A percentile compares a stretch with the other conserved stretches of the same genome.
phyloP scores from a whole-genome alignment of 2,329 filamentous ascomycete genomes.

The Colletotrichum tanaceti region DNA sequence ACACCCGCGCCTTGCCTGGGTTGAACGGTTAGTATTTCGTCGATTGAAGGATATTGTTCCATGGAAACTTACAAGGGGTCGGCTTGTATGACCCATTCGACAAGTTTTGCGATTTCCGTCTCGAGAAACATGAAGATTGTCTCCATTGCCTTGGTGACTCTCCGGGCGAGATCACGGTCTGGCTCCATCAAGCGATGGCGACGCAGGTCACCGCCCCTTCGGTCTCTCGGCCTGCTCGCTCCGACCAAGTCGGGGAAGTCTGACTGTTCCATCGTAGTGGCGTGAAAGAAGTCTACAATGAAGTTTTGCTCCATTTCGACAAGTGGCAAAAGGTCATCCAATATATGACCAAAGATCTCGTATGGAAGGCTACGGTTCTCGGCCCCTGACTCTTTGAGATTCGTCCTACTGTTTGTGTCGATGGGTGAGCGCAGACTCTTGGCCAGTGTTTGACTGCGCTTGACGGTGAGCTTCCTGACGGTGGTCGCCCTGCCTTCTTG shows the following conservation, averaged over 20 bases:
- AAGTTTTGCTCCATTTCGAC: conserved; percentile 97
- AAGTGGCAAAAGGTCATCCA: conserved; percentile 85
- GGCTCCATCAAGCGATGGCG: conserved; percentile 85
- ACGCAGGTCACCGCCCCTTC: conserved; percentile 78
- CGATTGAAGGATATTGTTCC: not conserved
- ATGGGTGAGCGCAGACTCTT: conserved; percentile 76
- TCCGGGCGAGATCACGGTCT: conserved; percentile 85
- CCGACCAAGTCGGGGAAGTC: conserved; percentile 88
- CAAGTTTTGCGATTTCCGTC: conserved; percentile 79
- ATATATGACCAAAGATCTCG: conserved; percentile 82
- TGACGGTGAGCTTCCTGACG: conserved; percentile 91
- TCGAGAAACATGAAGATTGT: conserved; percentile 87
- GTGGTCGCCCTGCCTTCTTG: conserved; percentile 80
- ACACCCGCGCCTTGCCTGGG: conserved; percentile 88
- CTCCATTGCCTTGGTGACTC: conserved; percentile 89
- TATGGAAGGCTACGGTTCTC: conserved; percentile 78
- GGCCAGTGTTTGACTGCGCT: conserved; percentile 88
- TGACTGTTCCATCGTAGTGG: conserved; percentile 81
- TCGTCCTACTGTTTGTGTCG: conserved; percentile 65
- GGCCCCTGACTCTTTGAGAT: conserved; percentile 67
- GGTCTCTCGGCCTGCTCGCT: conserved; percentile 71
- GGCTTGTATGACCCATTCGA: conserved; percentile 83
- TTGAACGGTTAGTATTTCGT: conserved; percentile 36
- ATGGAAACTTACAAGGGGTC: conserved; percentile 79
- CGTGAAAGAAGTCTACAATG: conserved; percentile 95